phyloP scores from a whole-genome alignment of 148 eudicot species.

The Diospyros lotus region DNA sequence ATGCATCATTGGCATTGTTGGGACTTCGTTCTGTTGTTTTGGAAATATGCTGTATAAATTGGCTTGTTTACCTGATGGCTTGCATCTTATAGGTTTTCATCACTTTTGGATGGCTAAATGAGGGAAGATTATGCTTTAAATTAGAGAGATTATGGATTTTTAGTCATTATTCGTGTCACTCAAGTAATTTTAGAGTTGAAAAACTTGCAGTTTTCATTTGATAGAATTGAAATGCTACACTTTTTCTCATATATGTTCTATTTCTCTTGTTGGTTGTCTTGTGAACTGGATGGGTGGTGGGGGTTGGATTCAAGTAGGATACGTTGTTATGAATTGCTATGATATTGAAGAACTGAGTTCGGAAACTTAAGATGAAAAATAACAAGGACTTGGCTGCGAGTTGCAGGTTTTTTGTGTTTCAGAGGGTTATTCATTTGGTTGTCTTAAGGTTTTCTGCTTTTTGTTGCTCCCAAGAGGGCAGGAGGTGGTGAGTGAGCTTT shows the following conservation, averaged over 20 bases:
- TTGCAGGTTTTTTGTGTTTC: background rate
- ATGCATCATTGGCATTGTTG: background rate
- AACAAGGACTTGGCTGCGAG: background rate
- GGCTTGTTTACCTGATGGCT: no score
- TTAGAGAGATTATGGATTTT: background rate
- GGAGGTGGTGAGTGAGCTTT: no score
- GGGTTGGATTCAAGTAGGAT: background rate
- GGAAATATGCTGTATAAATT: no score
- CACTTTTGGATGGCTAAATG: background rate
- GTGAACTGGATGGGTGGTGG: background rate
- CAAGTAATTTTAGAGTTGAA: no score
- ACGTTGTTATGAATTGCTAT: background rate
- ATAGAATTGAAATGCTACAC: background rate
- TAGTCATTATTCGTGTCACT: background rate
- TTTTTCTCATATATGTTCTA: background rate
- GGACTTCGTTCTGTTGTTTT: background rate
- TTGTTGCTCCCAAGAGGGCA: no score
- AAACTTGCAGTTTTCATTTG: background rate
- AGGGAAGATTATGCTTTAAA: background rate
- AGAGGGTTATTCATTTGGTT: background rate
- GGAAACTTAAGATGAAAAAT: background rate
- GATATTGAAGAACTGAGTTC: background rate
- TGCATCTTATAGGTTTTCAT: background rate
- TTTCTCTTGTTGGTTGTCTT: background rate
- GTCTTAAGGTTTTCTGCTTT: background rate